Percentiles rank a stretch among this genome's conserved stretches.
These are phyloP conservation scores for Pelargonium australe DNA, from an alignment of 441 rosid species.

Conservation along the genomic window DNA sequence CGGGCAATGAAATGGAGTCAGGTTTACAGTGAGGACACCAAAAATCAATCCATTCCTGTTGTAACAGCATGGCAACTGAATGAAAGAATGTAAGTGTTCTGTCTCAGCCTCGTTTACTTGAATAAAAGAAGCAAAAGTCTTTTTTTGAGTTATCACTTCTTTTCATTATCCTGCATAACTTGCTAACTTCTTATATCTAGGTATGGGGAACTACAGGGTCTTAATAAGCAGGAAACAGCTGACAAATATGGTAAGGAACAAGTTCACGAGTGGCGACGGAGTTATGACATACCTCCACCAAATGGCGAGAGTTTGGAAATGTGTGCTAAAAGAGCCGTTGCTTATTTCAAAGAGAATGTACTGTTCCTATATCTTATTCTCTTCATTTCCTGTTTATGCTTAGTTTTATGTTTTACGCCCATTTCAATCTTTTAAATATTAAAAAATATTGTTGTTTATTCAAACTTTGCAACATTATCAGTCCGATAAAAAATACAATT, in stretches of 20 bases:
- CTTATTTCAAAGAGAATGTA: constrained; percentile 81
- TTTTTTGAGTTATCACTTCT: neutral
- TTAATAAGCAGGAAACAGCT: constrained; percentile 92
- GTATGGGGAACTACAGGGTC: constrained; percentile 95
- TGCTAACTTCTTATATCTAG: constrained; percentile 26
- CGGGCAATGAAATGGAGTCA: constrained; percentile 82
- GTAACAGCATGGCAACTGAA: constrained; percentile 84
- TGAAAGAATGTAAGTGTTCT: constrained; percentile 76
- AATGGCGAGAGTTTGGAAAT: constrained; percentile 96
- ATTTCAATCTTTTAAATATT: neutral
- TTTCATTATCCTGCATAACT: neutral
- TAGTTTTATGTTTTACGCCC: neutral
- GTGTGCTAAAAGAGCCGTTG: constrained; percentile 96
- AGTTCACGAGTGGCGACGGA: constrained; percentile 97
- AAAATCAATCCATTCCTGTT: constrained; percentile 76
- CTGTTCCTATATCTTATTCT: constrained; percentile 14
- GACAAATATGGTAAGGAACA: constrained; percentile 80
- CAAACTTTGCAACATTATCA: neutral
- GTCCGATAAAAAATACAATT: neutral
- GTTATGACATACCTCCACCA: constrained; percentile 92
- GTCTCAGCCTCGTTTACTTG: constrained; percentile 7
- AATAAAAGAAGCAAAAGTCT: neutral
- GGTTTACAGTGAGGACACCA: constrained; percentile 76
- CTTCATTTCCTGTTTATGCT: neutral
- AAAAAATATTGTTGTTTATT: neutral